A percentile compares a stretch with the other conserved stretches of the same genome.
Conservation (phyloP, 441 rosid species). For the Eugenia klotzschiana region DNA sequence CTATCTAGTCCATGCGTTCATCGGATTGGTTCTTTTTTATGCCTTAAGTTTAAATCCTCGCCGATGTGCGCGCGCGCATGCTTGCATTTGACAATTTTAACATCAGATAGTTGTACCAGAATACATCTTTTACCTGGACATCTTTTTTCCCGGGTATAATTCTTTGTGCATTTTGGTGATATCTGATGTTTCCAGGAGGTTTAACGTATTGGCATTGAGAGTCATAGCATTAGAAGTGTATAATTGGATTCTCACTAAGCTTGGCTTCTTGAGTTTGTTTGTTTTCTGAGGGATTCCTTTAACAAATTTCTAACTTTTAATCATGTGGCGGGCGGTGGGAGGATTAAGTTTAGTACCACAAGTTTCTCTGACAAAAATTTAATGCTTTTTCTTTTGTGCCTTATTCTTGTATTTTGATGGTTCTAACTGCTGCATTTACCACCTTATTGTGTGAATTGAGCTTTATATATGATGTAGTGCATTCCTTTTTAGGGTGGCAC, state of each 20-base stretch:
- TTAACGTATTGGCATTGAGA: background rate
- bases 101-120: background rate
- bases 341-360: background rate
- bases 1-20: background rate
- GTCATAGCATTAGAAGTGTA: background rate
- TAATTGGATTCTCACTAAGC: background rate
- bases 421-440: background rate
- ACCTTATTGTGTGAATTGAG: background rate
- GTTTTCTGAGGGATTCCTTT: background rate
- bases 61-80: fast-evolving
- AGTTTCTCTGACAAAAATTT: background rate
- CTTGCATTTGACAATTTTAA: background rate
- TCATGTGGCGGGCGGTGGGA: background rate
- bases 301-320: background rate
- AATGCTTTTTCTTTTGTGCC: background rate
- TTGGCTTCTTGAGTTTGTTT: background rate
- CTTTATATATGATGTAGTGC: background rate
- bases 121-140: background rate
- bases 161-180: background rate
- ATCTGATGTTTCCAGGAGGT: background rate
- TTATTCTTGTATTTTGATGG: background rate
- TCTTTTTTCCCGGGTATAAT: background rate
- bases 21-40: background rate
- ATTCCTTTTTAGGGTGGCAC: slow-evolving; percentile 60
- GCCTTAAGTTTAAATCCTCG: background rate